Evolutionary conservation across 805 yeast species (phyloP), one percentile per base, ranked within the genome.

Genomic region (Spathaspora arborariae): DNA sequence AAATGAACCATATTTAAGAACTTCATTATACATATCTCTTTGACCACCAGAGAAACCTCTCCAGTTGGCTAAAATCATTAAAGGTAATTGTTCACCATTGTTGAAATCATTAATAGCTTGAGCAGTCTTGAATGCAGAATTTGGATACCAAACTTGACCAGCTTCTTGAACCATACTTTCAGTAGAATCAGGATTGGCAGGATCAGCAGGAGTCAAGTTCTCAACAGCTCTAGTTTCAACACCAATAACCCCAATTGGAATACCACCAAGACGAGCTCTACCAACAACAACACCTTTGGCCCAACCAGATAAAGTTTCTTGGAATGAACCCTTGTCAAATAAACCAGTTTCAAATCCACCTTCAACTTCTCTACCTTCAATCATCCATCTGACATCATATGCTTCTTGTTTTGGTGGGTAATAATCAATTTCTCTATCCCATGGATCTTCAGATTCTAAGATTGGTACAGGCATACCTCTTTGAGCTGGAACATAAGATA

Each of bases 31-130:
- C 99, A 94, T 94, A 70, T 94, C 99, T 66, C 97, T 88, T 78
- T 94, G 99, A 67, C 99, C 99, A 77, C 99, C 99, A 56, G 97
- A 89, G 83, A 94, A 94, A 62, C 99, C 99, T 83, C 99, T 88
- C 99, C 99, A 94, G 81, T 94, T 94, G 50, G 99, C 99, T 58
- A 94, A 75, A 56, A 94, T 89, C 96, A 94, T 88, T 68, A 94
- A 78, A 53, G 99, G 99, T 63, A 94, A 79, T 70, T 91, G 92
- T 71, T 94, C 99, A 78, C 99, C 99, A 64, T 89, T 75, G 78
- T 94, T 94, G 82, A 94, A 94, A 66, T 94, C 99, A 55, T 85
- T 85, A 59, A 94, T 92, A 19, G 99, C 98, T 75, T 94, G 99
- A 2, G 99, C 96, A 39, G 99, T 94, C 82, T 94, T 94, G 80